Conservation (phyloP, 768 basidiomycete species). For the Termitomyces sp. region DNA sequence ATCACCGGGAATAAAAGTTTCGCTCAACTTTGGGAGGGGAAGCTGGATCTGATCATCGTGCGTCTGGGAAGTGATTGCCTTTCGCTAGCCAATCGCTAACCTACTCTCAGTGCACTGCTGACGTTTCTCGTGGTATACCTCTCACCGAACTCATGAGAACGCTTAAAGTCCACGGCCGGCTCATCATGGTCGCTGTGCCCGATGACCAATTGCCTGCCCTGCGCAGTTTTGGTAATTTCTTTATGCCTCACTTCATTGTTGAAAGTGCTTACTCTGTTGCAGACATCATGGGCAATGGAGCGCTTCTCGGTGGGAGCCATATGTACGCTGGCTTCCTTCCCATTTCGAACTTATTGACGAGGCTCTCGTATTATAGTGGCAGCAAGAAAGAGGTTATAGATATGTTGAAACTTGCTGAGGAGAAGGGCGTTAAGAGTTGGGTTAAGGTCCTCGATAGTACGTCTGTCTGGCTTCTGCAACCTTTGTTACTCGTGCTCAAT, state of each 20-base stretch:
- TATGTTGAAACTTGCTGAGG: constrained; percentile 59
- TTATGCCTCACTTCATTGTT: constrained; percentile 22
- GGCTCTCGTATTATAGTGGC: constrained; percentile 39
- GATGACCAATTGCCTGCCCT: constrained; percentile 24
- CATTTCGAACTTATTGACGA: constrained; percentile 18
- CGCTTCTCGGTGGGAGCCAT: constrained; percentile 29
- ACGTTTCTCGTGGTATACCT: constrained; percentile 27
- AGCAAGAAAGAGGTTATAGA: constrained; percentile 55
- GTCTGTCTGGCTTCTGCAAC: constrained; percentile 1
- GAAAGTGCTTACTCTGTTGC: not conserved
- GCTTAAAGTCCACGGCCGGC: not conserved
- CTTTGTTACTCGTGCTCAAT: not conserved
- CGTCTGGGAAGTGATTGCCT: constrained; percentile 2
- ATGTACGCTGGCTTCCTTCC: constrained; percentile 20
- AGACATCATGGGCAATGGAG: constrained; percentile 27
- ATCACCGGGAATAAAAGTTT: constrained; percentile 44
- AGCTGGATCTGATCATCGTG: constrained; percentile 51
- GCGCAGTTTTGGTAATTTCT: constrained; percentile 23
- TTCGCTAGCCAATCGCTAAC: not conserved
- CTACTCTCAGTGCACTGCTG: constrained; percentile 26
- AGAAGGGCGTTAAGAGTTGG: constrained; percentile 52
- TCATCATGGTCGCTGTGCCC: not conserved
- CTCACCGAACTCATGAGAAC: constrained; percentile 26
- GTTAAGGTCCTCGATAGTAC: constrained; percentile 41
- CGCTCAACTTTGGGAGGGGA: constrained; percentile 31